Evolutionary conservation across 805 yeast genomes (phyloP).

Genomic region (Wickerhamomyces hampshirensis): DNA sequence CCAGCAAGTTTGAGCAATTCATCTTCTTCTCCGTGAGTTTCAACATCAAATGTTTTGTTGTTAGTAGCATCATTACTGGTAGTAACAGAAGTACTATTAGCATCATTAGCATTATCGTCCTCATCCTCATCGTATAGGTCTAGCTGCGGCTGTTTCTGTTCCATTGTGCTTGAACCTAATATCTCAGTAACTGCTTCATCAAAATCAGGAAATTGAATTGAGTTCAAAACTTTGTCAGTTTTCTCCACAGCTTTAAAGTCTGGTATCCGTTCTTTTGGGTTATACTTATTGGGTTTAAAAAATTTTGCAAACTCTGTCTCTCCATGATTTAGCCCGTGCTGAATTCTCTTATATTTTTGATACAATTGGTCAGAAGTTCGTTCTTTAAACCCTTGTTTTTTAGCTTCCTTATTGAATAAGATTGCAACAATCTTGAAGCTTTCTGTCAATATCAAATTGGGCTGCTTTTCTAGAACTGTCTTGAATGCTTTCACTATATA

Average conservation of each 20-base stretch:
- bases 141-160: conserved; percentile 7
- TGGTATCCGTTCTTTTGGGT: conserved; percentile 23
- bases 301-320: conserved; percentile 19
- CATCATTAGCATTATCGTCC: conserved; percentile 2
- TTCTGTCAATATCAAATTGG: conserved; percentile 20
- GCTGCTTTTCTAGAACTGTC: conserved; percentile 13
- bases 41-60: too few species aligned
- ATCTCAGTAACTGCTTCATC: conserved; percentile 15
- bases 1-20: conserved; percentile 19
- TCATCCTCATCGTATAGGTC: conserved; percentile 6
- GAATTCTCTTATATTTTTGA: conserved; percentile 25
- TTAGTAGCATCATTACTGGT: too few species aligned
- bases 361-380: conserved; percentile 25
- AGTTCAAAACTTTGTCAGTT: conserved; percentile 9
- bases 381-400: conserved; percentile 19
- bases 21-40: conserved; percentile 18
- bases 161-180: conserved; percentile 6
- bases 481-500: conserved; percentile 22
- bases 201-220: conserved; percentile 14
- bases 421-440: conserved; percentile 20
- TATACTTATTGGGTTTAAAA: conserved; percentile 16
- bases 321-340: conserved; percentile 22
- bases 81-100: too few species aligned
- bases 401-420: conserved; percentile 21
- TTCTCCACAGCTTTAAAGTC: conserved; percentile 8